Conservation (phyloP, 257 asterid species). For the Gynochthodes officinalis region DNA sequence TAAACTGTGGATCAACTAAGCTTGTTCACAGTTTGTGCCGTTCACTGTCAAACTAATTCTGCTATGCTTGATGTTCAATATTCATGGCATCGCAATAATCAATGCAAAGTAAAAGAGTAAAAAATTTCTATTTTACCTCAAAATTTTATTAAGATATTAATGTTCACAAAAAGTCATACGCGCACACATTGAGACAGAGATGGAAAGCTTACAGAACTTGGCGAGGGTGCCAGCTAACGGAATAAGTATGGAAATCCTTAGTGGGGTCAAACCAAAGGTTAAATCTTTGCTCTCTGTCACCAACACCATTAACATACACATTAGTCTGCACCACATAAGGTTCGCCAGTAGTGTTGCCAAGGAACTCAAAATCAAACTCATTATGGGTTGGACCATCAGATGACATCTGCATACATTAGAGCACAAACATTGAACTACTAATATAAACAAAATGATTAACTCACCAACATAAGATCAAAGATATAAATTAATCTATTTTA, state of each 20-base stretch:
- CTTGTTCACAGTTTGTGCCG: not conserved
- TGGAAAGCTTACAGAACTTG: conserved; percentile 68
- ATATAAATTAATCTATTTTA: not conserved
- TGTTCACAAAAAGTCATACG: not conserved
- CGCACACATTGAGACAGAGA: not conserved
- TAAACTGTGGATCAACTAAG: not conserved
- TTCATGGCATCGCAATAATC: not conserved
- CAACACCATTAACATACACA: conserved; percentile 76
- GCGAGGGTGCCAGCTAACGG: conserved; percentile 70
- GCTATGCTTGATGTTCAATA: too few relatives aligned
- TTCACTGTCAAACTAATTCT: too few relatives aligned
- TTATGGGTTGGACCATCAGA: conserved; percentile 78
- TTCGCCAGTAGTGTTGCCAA: conserved; percentile 82
- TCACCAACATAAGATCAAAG: not conserved
- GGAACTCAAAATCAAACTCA: conserved; percentile 86
- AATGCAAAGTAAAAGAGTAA: not conserved
- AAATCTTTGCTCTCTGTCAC: conserved; percentile 80
- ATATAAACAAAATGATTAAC: too few relatives aligned
- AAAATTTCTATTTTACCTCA: not conserved
- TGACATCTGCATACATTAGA: conserved; percentile 59
- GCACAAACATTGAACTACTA: too few relatives aligned
- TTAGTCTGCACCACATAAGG: conserved; percentile 84
- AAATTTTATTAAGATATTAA: not conserved
- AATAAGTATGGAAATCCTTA: conserved; percentile 68
- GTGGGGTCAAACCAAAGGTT: conserved; percentile 93